Evolutionary conservation across 495 filamentous ascomycete genomes (phyloP).

Genomic region (Glarea lozoyensis): DNA sequence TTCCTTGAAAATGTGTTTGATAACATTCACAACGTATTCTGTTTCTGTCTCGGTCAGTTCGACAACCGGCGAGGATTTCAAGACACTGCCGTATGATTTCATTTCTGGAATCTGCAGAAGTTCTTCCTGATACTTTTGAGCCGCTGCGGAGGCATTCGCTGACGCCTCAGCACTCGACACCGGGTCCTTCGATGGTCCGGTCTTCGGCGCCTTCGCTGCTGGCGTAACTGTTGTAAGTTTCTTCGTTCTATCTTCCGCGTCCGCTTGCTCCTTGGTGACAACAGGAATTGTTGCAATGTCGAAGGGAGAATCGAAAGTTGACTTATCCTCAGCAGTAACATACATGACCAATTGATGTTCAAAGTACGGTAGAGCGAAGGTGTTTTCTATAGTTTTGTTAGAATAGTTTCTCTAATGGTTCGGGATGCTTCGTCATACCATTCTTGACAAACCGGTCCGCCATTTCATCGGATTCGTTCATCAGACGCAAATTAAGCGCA

Average conservation of each 20-base stretch:
- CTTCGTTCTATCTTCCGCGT: slow-evolving; percentile 94
- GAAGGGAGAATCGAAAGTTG: slow-evolving; percentile 78
- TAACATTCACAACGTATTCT: slow-evolving; percentile 86
- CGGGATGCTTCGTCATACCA: slow-evolving; percentile 45
- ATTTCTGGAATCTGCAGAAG: slow-evolving; percentile 85
- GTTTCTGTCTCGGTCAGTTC: slow-evolving; percentile 96
- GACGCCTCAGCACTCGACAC: slow-evolving; percentile 59
- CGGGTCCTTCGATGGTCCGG: slow-evolving; percentile 69
- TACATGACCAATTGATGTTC: slow-evolving; percentile 98
- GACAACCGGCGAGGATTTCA: slow-evolving; percentile 79
- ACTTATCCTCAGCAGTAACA: slow-evolving; percentile 80
- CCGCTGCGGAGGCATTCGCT: slow-evolving; percentile 62
- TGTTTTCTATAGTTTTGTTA: slow-evolving; percentile 44
- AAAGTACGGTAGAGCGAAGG: slow-evolving; percentile 91
- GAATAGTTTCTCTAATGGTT: slow-evolving; percentile 24
- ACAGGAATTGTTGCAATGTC: slow-evolving; percentile 87
- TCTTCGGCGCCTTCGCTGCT: slow-evolving; percentile 86
- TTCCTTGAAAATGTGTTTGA: slow-evolving; percentile 97
- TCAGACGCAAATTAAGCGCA: slow-evolving; percentile 82
- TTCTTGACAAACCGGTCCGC: slow-evolving; percentile 85
- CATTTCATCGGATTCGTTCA: slow-evolving; percentile 76
- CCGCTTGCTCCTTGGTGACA: slow-evolving; percentile 89
- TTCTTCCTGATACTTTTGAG: slow-evolving; percentile 81
- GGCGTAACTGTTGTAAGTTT: slow-evolving; percentile 88
- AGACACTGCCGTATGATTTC: slow-evolving; percentile 74